A percentile compares a stretch with the other conserved stretches of the same genome.
Evolutionary conservation across 2,329 filamentous ascomycete genomes (phyloP).

Genomic region (Hyphodiscus sp.): DNA sequence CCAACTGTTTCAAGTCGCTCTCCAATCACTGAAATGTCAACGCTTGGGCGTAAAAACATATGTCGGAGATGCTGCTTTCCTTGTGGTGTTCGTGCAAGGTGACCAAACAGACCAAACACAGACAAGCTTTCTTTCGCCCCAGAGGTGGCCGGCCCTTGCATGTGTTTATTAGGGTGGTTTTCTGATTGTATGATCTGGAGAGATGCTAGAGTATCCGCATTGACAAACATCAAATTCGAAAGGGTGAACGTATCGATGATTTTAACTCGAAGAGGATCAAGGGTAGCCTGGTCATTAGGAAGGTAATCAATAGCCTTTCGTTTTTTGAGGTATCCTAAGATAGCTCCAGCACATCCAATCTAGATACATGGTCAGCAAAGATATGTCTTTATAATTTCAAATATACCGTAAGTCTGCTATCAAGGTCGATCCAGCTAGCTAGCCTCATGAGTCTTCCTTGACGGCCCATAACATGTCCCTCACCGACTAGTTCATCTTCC

Average conservation of each 20-base stretch:
- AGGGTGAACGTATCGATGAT: conserved; percentile 72
- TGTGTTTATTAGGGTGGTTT: conserved; percentile 74
- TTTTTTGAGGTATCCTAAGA: conserved; percentile 73
- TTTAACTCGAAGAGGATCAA: conserved; percentile 52
- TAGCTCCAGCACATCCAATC: conserved; percentile 79
- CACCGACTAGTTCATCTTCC: conserved; percentile 35
- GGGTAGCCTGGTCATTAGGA: conserved; percentile 49
- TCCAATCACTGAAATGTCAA: conserved; percentile 59
- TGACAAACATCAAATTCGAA: conserved; percentile 64
- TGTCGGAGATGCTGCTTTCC: conserved; percentile 70
- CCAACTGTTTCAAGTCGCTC: conserved; percentile 66
- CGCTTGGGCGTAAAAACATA: conserved; percentile 72
- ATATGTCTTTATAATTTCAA: not conserved
- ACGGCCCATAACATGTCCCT: conserved; percentile 41
- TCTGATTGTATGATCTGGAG: conserved; percentile 83
- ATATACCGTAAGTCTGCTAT: conserved; percentile 62
- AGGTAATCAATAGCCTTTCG: conserved; percentile 56
- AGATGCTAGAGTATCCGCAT: conserved; percentile 70
- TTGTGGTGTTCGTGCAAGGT: conserved; percentile 69
- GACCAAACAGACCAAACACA: conserved; percentile 74
- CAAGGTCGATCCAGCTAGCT: conserved; percentile 64
- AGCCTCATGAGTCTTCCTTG: conserved; percentile 63
- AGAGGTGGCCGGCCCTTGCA: conserved; percentile 59
- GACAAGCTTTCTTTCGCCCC: conserved; percentile 76
- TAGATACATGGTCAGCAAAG: conserved; percentile 11